phyloP scores from a whole-genome alignment of 139 green algal genomes.

The Tetraselmis chui region DNA sequence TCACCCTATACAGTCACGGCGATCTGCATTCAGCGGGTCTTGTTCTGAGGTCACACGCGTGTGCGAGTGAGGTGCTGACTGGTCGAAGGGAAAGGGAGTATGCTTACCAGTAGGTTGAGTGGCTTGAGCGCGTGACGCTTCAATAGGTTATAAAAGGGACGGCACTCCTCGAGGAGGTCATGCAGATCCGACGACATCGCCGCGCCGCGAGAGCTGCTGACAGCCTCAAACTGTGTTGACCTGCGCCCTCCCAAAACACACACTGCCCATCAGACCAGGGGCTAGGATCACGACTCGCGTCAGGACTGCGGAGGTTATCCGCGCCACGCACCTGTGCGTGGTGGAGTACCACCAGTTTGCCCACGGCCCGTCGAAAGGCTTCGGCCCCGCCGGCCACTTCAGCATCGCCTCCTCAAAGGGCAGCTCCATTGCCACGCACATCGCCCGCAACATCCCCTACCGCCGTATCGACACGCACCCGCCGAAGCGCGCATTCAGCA shows the following conservation, averaged over 20 bases:
- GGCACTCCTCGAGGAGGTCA: constrained; percentile 59
- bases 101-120: neutral
- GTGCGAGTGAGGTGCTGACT: too few relatives aligned
- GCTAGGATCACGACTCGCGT: constrained; percentile 15
- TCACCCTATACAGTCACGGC: too few relatives aligned
- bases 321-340: constrained; percentile 26
- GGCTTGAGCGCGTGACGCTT: constrained; percentile 26
- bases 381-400: constrained; percentile 49
- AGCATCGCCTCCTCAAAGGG: constrained; percentile 51
- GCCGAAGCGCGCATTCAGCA: too few relatives aligned
- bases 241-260: neutral
- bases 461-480: constrained; percentile 9
- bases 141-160: constrained; percentile 44
- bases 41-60: too few relatives aligned
- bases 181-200: constrained; percentile 32
- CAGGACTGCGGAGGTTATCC: constrained; percentile 25
- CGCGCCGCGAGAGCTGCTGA: neutral
- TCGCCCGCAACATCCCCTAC: constrained; percentile 16
- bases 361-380: constrained; percentile 68
- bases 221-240: neutral
- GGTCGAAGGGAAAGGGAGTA: neutral
- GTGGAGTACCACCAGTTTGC: constrained; percentile 62
- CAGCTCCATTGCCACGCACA: constrained; percentile 42
- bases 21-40: too few relatives aligned
- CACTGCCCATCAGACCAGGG: constrained; percentile 19